Evolutionary conservation across 495 filamentous ascomycete species (phyloP).

Genomic region (Penicillium fimorum): DNA sequence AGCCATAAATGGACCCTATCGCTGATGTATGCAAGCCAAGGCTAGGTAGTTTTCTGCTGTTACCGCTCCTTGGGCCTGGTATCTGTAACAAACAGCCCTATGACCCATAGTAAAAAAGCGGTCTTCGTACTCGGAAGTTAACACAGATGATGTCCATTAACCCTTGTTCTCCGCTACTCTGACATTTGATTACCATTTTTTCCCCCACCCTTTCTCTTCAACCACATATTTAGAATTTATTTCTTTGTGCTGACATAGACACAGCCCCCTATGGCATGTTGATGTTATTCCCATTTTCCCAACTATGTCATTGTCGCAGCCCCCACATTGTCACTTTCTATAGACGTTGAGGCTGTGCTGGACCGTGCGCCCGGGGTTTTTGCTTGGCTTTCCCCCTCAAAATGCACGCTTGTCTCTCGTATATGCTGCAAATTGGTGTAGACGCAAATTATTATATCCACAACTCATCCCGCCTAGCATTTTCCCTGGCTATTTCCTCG

Average conservation of each 20-base stretch:
- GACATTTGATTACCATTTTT: neutral
- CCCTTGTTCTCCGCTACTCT: neutral
- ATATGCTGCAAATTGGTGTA: neutral
- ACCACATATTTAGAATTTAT: neutral
- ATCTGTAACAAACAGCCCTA: conserved; percentile 13
- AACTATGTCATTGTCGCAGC: neutral
- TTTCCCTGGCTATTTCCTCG: neutral
- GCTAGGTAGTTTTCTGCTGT: conserved; percentile 1
- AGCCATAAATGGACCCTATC: neutral
- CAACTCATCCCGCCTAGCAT: neutral
- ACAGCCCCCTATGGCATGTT: conserved; percentile 1
- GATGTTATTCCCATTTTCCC: neutral
- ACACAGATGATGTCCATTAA: neutral
- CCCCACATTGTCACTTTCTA: neutral
- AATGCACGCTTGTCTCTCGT: neutral
- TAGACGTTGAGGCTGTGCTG: conserved; percentile 9
- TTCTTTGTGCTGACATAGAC: neutral
- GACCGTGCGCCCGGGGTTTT: conserved; percentile 11
- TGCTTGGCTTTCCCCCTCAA: conserved; percentile 2
- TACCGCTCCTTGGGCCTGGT: conserved; percentile 9
- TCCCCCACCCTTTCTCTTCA: neutral
- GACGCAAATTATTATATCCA: conserved; percentile 1
- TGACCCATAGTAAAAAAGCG: conserved; percentile 9
- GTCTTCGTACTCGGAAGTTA: conserved; percentile 1
- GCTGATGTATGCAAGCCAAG: conserved; percentile 2